Evolutionary conservation across 2,329 filamentous ascomycete genomes (phyloP), one percentile per base, ranked within the genome.

Genomic region (Botrytis elliptica): DNA sequence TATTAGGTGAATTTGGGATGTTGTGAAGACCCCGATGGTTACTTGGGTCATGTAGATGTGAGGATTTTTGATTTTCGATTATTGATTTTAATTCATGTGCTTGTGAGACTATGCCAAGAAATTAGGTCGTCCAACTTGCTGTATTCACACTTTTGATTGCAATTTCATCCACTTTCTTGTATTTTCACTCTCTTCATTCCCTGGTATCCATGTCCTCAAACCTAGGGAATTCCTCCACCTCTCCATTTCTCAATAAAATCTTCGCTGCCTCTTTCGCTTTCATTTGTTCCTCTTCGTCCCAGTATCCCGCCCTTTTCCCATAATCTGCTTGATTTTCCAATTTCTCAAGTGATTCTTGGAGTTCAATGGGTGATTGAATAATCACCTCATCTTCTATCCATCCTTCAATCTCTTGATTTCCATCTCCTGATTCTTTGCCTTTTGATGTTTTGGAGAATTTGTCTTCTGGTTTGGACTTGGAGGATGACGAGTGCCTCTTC

Each of bases 331-430:
- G 52, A 5, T 20, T 36, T 29, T 69, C 42, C 33, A 72, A 62
- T n/a, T 33, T 72, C 40, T 62, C 29, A 20, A 72, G 42, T 29
- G 59, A n/a, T 46, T 69, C 52, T 12, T 38, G 49, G 0, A 68
- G n/a, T 8, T 68, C 66, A 1, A 20, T 8, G 4, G 66, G 22
- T 25, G 49, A 55, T 29, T 72, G 71, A 1, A 68, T 40, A 12
- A 62, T 22, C 14, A 72, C 49, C 33, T 72, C 71, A 42, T 72
- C 71, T 29, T 72, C 71, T 20, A 72, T 44, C 63, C 71, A 72
- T 10, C 38, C 40, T n/a, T 67, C 70, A 10, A 67, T 55, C 4
- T 55, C 14, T 40, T 12, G 20, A 8, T 72, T 52, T 33, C 22
- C 33, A 16, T 36, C 20, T 62, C 20, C 20, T 20, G 40, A 20